Evolutionary conservation across 1,284 basidiomycete genomes (phyloP), one percentile per base, ranked within the genome.

Genomic region (Mrakiaceae sp.): DNA sequence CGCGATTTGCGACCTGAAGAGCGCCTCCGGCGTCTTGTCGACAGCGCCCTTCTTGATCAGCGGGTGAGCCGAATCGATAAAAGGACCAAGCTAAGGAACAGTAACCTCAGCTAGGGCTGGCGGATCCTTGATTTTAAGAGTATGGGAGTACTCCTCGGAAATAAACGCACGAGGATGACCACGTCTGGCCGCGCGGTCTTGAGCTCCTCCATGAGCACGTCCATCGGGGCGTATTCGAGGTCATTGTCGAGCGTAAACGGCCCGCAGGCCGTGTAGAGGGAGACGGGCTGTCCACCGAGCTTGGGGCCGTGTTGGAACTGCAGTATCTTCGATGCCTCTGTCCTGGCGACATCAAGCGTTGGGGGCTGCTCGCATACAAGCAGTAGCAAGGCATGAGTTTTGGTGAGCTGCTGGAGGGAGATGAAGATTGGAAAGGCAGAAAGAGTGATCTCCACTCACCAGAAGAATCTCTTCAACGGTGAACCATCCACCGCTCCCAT

Each of bases 401-500:
- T 52, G 62, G 54, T 60, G 74, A 74, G 42, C 72, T 67, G 9
- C 74, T 72, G 2, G 80, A 76, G 3, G 78, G 70, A 64, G 76
- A 78, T 47, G 82, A 72, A 11, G 79, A 79, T 48, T 83, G 84
- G 11, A 85, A 47, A 57, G 55, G 55, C 51, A 16, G 16, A 52
- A 16, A 57, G 51, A 7, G 51, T 16, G 51, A 52, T 52, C 39
- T 68, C 51, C 2, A 50, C 27, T 49, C 79, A 88, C 92, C 70
- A 86, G 79, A 49, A 97, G 75, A 11, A 97, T 80, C 72, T 98
- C 92, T 42, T 84, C 83, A 0, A 87, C 93, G 12, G 85, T 80
- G 73, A 97, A 98, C 74, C 84, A 85, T 2, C 84, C 86, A 4
- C 90, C 93, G 1, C 91, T 90, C 2, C 92, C 93, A 74, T 98